A percentile compares a stretch with the other conserved stretches of the same genome.
phyloP scores from a whole-genome alignment of 306 rosid genomes.

The Malus asiatica region DNA sequence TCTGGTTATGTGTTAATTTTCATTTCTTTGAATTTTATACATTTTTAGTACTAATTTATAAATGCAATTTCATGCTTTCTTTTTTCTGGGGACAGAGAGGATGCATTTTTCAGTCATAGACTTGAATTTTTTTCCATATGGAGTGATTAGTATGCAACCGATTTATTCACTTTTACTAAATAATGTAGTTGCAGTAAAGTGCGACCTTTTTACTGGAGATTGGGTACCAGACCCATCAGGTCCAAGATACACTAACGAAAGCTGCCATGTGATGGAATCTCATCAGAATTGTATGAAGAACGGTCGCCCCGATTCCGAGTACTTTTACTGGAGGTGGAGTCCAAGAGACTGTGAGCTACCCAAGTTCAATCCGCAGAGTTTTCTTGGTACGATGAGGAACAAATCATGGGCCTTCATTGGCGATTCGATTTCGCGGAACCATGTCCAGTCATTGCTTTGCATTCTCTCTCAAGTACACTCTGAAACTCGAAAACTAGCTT shows the following conservation, averaged over 20 bases:
- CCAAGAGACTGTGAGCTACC: conserved; percentile 59
- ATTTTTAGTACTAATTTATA: too few relatives aligned
- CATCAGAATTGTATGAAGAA: conserved; percentile 79
- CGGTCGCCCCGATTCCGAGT: conserved; percentile 71
- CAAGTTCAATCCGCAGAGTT: conserved; percentile 45
- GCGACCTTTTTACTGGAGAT: conserved; percentile 72
- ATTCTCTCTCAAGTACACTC: conserved; percentile 64
- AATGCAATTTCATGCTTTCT: neutral
- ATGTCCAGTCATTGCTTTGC: conserved; percentile 70
- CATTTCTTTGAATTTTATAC: too few relatives aligned
- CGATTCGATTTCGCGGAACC: conserved; percentile 83
- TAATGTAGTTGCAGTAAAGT: conserved; percentile 28
- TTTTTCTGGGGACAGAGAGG: neutral
- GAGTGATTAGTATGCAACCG: neutral
- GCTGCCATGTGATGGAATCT: conserved; percentile 54
- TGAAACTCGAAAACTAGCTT: neutral
- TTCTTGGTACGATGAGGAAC: conserved; percentile 59
- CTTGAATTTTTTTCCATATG: neutral
- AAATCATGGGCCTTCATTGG: conserved; percentile 69
- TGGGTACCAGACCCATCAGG: conserved; percentile 60
- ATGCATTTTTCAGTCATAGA: neutral
- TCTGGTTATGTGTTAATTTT: too few relatives aligned
- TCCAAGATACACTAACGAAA: conserved; percentile 61
- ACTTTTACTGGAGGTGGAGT: conserved; percentile 72
- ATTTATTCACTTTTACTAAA: neutral